Evolutionary conservation across 805 yeast species (phyloP).

Genomic region (Saccharomycopsis capsularis): DNA sequence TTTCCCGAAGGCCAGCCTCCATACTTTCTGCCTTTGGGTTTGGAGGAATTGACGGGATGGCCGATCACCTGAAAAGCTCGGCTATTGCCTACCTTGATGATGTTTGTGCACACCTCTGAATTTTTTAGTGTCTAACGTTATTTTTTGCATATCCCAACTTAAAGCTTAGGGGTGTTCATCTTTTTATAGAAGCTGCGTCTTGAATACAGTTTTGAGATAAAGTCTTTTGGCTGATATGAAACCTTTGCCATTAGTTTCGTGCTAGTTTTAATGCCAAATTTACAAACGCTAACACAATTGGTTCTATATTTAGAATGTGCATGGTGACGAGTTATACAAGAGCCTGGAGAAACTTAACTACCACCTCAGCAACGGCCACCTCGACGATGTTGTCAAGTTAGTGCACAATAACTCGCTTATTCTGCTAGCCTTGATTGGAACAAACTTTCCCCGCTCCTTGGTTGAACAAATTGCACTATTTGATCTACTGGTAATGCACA

Average conservation of each 20-base stretch:
- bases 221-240: no score
- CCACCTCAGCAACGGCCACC: not conserved
- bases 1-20: not conserved
- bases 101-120: not conserved
- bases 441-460: not conserved
- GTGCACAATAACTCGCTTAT: not conserved
- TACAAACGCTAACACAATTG: not conserved
- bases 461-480: not conserved
- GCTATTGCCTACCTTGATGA: not conserved
- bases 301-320: not conserved
- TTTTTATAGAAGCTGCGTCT: no score
- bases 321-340: not conserved
- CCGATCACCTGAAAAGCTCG: not conserved
- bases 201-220: no score
- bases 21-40: not conserved
- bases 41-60: not conserved
- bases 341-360: not conserved
- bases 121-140: no score
- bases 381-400: not conserved
- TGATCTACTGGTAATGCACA: not conserved
- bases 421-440: not conserved
- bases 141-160: no score
- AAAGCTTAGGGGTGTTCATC: no score
- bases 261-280: no score
- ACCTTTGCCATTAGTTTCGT: no score